phyloP scores from a whole-genome alignment of 768 basidiomycete species.

The Xerocomellus amylosporus region DNA sequence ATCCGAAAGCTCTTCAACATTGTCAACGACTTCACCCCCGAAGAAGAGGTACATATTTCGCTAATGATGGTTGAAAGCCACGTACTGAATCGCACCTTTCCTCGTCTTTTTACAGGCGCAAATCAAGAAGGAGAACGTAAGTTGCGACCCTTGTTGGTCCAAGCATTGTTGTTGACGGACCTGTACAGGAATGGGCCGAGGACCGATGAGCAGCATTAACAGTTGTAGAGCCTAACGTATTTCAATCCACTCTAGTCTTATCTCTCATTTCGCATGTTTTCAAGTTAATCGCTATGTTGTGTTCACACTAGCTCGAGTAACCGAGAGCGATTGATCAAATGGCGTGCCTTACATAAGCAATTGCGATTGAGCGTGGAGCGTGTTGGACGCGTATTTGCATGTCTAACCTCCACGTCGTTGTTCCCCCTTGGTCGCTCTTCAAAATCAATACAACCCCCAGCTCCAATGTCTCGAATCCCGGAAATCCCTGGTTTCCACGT shows the following conservation, averaged over 20 bases:
- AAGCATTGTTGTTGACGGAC: conserved; percentile 17
- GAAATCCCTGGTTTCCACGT: conserved; percentile 68
- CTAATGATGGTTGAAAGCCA: neutral
- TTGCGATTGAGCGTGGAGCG: neutral
- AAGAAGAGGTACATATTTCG: conserved; percentile 78
- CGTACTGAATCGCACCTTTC: conserved; percentile 5
- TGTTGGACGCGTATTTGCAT: neutral
- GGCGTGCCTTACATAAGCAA: conserved; percentile 22
- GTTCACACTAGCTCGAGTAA: conserved; percentile 4
- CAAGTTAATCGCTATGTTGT: conserved; percentile 20
- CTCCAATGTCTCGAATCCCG: conserved; percentile 54
- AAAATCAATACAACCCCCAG: neutral
- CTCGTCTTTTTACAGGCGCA: conserved; percentile 59
- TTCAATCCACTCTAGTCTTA: conserved; percentile 21
- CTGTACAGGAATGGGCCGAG: conserved; percentile 80
- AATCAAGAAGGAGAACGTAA: conserved; percentile 99
- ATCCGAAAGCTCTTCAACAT: conserved; percentile 98
- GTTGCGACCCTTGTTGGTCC: conserved; percentile 28
- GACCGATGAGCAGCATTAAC: conserved; percentile 57
- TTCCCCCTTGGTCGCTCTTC: neutral
- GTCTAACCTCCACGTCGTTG: neutral
- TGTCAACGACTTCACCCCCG: conserved; percentile 97
- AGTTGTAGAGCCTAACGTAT: conserved; percentile 27
- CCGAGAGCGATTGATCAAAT: neutral
- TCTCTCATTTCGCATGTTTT: conserved; percentile 14